Evolutionary conservation across 2,329 filamentous ascomycete genomes (phyloP), one percentile per base, ranked within the genome.

Genomic region (Emericellopsis atlantica): DNA sequence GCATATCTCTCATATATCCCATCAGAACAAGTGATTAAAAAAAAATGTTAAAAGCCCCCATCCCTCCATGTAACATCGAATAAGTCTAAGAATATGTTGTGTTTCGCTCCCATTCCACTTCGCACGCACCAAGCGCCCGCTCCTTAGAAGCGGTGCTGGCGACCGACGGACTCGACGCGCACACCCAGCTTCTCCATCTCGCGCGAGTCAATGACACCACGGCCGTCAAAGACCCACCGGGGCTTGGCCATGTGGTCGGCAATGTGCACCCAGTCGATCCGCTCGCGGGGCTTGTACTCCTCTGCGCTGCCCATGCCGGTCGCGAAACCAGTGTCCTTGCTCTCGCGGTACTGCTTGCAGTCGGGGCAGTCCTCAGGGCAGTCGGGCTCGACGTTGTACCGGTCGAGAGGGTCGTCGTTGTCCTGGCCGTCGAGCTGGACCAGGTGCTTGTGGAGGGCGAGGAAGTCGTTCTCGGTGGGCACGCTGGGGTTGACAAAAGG

Each of bases 181-280:
- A 75, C 60, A 12, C 67, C 70, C n/a, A 74, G 55, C 56, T 64
- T 65, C 32, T 59, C 57, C 61, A 74, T 65, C 47, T 64, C 60
- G 18, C 56, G 54, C 15, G 60, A 61, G 47, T 75, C 67, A 37
- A 75, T 64, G 24, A 74, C 64, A 32, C 70, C 69, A 41, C 68
- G 67, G n/a, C 72, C 72, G 44, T 76, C 71, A 55, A 76, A 76
- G 22, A 75, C 58, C 69, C 69, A 74, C 43, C 65, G 67, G 10
- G 72, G 71, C 56, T 69, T 66, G 38, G 60, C 60, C 69, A 75
- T 74, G 46, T 56, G 53, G 40, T 60, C 53, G 36, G 68, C 59
- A 35, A 75, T 68, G 54, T 58, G 63, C 41, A 57, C 59, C 71
- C 72, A 76, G 57, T 75, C 67, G 15, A 75, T 51, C 32, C 55